Percentiles rank a stretch among this genome's conserved stretches.
phyloP scores from a whole-genome alignment of 371 early-diverging fungal genomes.

The Mucor velutinosus region DNA sequence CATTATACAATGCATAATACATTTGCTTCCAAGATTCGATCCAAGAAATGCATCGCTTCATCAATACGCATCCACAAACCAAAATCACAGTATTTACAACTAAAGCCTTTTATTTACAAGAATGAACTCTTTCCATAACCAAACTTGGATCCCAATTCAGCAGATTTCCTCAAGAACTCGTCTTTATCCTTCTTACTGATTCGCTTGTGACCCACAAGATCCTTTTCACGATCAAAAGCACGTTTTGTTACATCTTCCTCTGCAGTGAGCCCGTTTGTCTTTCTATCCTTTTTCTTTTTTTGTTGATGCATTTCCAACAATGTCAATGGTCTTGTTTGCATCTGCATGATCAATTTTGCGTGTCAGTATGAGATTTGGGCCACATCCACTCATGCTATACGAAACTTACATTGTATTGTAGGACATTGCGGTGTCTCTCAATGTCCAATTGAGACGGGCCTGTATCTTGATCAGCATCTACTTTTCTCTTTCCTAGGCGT shows the following conservation, averaged over 20 bases:
- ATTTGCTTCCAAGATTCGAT: too few relatives aligned
- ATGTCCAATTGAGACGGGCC: slow-evolving; percentile 16
- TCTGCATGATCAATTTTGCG: slow-evolving; percentile 18
- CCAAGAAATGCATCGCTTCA: too few relatives aligned
- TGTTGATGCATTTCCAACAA: slow-evolving; percentile 56
- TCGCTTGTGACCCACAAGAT: slow-evolving; percentile 41
- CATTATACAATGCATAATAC: too few relatives aligned
- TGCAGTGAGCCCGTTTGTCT: slow-evolving; percentile 8
- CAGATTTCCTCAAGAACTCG: slow-evolving; percentile 48
- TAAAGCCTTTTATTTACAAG: slow-evolving; percentile 35
- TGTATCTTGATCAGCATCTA: slow-evolving; percentile 6
- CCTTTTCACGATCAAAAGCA: slow-evolving; percentile 60
- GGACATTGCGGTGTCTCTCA: slow-evolving; percentile 19
- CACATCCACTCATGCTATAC: too few relatives aligned
- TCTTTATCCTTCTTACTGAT: slow-evolving; percentile 53
- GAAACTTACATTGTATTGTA: slow-evolving; percentile 33
- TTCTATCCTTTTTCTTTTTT: slow-evolving; percentile 23
- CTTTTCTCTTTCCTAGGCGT: slow-evolving; percentile 20
- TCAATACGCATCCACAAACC: too few relatives aligned
- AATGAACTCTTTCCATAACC: slow-evolving; percentile 49
- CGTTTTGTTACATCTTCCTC: slow-evolving; percentile 56
- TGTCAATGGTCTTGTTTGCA: slow-evolving; percentile 42
- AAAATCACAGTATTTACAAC: too few relatives aligned
- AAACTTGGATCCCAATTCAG: slow-evolving; percentile 51
- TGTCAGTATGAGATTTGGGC: too few relatives aligned